Evolutionary conservation across 805 yeast species (phyloP), one percentile per base, ranked within the genome.

Genomic region (Kurtzmaniella fragi): DNA sequence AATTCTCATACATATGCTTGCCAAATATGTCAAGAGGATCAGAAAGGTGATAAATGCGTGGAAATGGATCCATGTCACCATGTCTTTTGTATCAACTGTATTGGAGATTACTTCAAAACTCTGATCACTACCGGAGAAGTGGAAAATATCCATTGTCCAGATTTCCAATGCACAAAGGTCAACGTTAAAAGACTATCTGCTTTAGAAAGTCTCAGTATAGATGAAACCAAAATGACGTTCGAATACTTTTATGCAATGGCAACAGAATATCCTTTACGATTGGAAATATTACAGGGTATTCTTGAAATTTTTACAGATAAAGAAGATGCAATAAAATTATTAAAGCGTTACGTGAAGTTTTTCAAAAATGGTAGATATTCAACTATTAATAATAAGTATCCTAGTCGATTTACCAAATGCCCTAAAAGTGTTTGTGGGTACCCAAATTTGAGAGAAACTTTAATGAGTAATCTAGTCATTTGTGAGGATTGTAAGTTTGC

Each of bases 111-210:
- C 43, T 71, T 70, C 36, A 44, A 52, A 1, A 54, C 65, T 3
- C 54, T 59, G 32, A 77, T 80, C 10, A 49, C 49, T 6, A 52
- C 67, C 4, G 84, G 82, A 3, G 74, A 72, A 28, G 63, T 77
- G 4, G 67, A 67, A 13, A 70, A 61, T 34, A 59, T 80, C 2
- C 79, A 78, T 50, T 80, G 86, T 47, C 84, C 85, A 1, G 70
- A 77, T 34, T 74, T 71, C 46, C 68, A 64, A 29, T 73, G 78
- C 40, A 69, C 75, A 3, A 62, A 55, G 39, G 28, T 29, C 9
- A 45, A 42, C 20, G 50, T 49, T 27, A 34, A 44, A 13, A 37
- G 8, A 20, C 8, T 20, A 20, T 5, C 25, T 17, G 8, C 17
- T 20, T 12, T 27, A 17, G 15, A 34, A 15, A 5, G 17, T 35